These are phyloP conservation scores for Cercospora sesami DNA, from an alignment of 2,329 filamentous ascomycete species.

Conservation along the genomic window DNA sequence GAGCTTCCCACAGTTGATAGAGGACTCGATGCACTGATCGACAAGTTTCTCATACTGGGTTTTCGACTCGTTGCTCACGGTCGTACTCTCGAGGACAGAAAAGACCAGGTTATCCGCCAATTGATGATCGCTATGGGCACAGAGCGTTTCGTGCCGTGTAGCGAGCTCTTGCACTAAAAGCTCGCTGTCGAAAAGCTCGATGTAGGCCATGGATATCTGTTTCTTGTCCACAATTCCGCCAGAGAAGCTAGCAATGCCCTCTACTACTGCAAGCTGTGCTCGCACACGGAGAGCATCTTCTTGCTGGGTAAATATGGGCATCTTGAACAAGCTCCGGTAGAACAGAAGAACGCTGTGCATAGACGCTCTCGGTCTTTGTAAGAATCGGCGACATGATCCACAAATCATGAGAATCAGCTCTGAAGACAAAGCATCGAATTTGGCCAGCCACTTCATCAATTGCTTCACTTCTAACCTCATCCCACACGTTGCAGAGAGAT, in stretches of 20 bases:
- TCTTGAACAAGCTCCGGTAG: not conserved
- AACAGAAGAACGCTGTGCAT: not conserved
- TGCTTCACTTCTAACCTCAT: not conserved
- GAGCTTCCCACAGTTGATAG: not conserved
- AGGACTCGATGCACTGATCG: not conserved
- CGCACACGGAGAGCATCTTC: not conserved
- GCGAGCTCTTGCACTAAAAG: not conserved
- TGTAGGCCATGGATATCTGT: not conserved
- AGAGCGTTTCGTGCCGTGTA: not conserved
- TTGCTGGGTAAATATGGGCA: not conserved
- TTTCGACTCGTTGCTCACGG: not conserved
- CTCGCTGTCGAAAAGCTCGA: not conserved
- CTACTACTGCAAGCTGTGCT: not conserved
- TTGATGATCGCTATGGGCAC: not conserved
- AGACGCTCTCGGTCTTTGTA: not conserved
- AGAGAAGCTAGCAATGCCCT: not conserved
- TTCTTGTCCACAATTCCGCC: not conserved
- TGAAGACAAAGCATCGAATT: not conserved
- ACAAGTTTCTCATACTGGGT: not conserved
- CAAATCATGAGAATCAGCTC: not conserved
- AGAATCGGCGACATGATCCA: not conserved
- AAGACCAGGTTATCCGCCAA: not conserved
- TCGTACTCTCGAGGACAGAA: not conserved
- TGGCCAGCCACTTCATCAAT: not conserved
- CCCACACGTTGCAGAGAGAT: not conserved